Base-by-base conservation (phyloP, 2,329 filamentous ascomycete species). In the Allantophomopsis cytisporea region DNA sequence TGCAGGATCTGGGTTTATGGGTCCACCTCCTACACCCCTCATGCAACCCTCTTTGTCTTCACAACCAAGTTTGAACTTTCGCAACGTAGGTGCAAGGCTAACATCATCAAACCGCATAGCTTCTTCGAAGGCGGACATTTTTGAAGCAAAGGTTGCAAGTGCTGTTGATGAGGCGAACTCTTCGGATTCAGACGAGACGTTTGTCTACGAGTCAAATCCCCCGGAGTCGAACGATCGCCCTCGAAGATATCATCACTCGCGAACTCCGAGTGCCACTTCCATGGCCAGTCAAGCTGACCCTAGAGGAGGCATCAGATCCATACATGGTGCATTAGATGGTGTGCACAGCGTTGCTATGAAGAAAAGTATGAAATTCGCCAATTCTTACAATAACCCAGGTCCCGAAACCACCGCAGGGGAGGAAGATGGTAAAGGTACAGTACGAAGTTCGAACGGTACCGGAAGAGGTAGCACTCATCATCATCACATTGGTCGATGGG, bases 161-260 rank as follows among this genome's bases (percentile, higher is more conserved):
- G 89, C 89, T 7, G 87, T 98, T 39, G 89, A 96, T 56, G 88
- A 96, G 59, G 87, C 86, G 35, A 84, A 95, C 58, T 94, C 89
- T 11, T 95, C 89, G 6, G 91, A 98, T 58, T 96, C 89, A 1
- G 91, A 95, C 53, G 91, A 96, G 60, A 96, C 91, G 0, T 98
- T 96, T 59, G 91, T 98, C 13, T 98, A 98, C 62, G 91, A 98
- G 60, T 96, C 91, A 18, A 98, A 98, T 54, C 91, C 89, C 8
- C 83, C 85, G 38, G 77, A 82, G 47, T 60, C 56, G 37, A 67
- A 64, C 37, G 74, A 79, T 39, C 67, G 76, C 32, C 73, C 73
- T n/a, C 73, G 76, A 46, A 75, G 87, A 44, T 86, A 89, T 59
- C 23, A 28, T 28, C 89, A 96, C 61, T 96, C 89, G 15, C 77